A percentile compares a stretch with the other conserved stretches of the same genome.
phyloP scores from a whole-genome alignment of 257 asterid genomes.

The Lithospermum erythrorhizon region DNA sequence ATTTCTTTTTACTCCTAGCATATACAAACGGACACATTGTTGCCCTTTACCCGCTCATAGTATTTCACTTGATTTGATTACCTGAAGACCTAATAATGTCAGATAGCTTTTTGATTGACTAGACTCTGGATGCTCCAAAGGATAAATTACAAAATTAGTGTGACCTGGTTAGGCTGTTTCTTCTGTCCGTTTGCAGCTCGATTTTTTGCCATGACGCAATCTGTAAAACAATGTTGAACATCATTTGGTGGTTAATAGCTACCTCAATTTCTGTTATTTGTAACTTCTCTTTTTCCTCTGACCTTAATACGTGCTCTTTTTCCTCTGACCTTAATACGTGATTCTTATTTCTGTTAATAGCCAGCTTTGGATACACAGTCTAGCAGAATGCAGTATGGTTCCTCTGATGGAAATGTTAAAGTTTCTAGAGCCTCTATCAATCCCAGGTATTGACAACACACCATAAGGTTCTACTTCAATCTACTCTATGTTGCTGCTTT shows the following conservation, averaged over 20 bases:
- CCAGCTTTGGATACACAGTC: conserved; percentile 29
- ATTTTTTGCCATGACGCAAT: too few relatives aligned
- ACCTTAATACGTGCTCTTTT: background rate
- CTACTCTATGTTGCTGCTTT: background rate
- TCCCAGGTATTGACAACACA: conserved; percentile 21
- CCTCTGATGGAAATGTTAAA: conserved; percentile 21
- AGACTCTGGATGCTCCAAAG: too few relatives aligned
- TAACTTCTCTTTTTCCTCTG: conserved; percentile 2
- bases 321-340: conserved; percentile 1
- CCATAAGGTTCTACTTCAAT: background rate
- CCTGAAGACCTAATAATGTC: too few relatives aligned
- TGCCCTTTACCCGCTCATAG: too few relatives aligned
- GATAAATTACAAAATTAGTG: background rate
- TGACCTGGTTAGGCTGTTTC: too few relatives aligned
- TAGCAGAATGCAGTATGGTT: conserved; percentile 14
- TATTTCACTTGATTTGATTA: too few relatives aligned
- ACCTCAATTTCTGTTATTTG: background rate
- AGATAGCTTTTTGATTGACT: too few relatives aligned
- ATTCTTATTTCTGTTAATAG: conserved; percentile 11
- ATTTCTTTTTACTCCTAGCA: too few relatives aligned
- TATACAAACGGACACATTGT: too few relatives aligned
- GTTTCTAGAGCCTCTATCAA: conserved; percentile 21
- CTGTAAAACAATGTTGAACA: background rate
- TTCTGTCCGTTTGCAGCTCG: too few relatives aligned
- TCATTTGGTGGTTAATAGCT: too few relatives aligned